A percentile compares a stretch with the other conserved stretches of the same genome.
phyloP scores from a whole-genome alignment of 371 early-diverging fungal species.

The Actinomortierella wolfii region DNA sequence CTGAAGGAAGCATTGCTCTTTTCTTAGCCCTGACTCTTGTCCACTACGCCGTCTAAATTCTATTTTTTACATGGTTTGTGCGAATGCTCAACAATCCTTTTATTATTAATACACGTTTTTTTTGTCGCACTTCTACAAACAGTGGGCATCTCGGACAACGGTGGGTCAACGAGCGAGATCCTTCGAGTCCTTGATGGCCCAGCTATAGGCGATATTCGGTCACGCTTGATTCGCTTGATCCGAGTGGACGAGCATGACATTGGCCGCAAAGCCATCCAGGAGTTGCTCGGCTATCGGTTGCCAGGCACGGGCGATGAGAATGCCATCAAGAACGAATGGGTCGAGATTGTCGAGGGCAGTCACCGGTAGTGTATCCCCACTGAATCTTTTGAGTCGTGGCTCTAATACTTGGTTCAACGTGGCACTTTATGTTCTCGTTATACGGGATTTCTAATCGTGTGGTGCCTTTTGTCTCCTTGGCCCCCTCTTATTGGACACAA shows the following conservation, averaged over 20 bases:
- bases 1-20: too few relatives aligned
- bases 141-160: constrained; percentile 78
- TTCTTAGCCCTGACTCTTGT: too few relatives aligned
- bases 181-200: constrained; percentile 73
- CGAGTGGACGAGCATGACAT: constrained; percentile 49
- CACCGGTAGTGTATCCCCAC: too few relatives aligned
- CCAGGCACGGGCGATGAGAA: constrained; percentile 54
- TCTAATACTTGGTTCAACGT: not conserved
- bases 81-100: not conserved
- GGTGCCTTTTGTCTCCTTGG: not conserved
- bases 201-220: constrained; percentile 72
- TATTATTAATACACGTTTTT: not conserved
- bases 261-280: constrained; percentile 60
- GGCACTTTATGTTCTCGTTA: not conserved
- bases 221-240: constrained; percentile 63
- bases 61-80: too few relatives aligned
- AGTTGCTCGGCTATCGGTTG: constrained; percentile 67
- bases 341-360: constrained; percentile 67
- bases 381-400: too few relatives aligned
- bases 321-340: constrained; percentile 68
- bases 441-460: not conserved
- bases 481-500: not conserved
- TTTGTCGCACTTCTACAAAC: not conserved
- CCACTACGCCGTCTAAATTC: too few relatives aligned
- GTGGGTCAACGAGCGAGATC: constrained; percentile 68